phyloP scores from a whole-genome alignment of 2,329 filamentous ascomycete genomes.

The Cryphonectria japonica region DNA sequence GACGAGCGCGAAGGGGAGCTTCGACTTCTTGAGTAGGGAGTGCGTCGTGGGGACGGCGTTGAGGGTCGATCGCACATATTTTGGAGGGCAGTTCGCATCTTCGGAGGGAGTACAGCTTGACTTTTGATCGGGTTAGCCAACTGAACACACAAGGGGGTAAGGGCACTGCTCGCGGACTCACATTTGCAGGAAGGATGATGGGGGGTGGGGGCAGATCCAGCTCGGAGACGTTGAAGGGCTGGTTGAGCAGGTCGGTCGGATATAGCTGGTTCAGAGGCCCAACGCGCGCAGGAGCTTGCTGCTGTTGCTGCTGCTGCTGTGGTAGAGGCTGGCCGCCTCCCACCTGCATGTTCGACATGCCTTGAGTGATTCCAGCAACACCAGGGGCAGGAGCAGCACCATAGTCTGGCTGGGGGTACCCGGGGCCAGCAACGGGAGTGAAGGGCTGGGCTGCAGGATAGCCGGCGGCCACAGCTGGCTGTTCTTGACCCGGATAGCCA shows the following conservation, averaged over 20 bases:
- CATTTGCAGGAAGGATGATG: slow-evolving; percentile 88
- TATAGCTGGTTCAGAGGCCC: slow-evolving; percentile 82
- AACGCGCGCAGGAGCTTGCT: slow-evolving; percentile 50
- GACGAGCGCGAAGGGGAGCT: slow-evolving; percentile 90
- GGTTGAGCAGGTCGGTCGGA: slow-evolving; percentile 86
- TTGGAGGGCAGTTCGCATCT: slow-evolving; percentile 86
- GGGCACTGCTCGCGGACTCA: slow-evolving; percentile 52
- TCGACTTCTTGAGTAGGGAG: slow-evolving; percentile 94
- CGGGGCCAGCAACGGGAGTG: slow-evolving; percentile 62
- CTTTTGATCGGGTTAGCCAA: slow-evolving; percentile 48
- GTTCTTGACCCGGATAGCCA: slow-evolving; percentile 59
- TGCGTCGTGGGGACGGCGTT: slow-evolving; percentile 93
- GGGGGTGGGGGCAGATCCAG: slow-evolving; percentile 89
- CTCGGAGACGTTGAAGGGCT: slow-evolving; percentile 93
- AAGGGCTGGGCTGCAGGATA: slow-evolving; percentile 52
- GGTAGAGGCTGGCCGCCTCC: slow-evolving; percentile 60
- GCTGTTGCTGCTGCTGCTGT: slow-evolving; percentile 45
- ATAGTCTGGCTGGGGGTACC: slow-evolving; percentile 61
- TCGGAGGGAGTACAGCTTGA: slow-evolving; percentile 90
- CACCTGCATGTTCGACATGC: slow-evolving; percentile 85
- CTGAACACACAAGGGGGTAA: not conserved
- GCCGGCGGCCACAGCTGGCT: slow-evolving; percentile 43
- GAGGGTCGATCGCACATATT: slow-evolving; percentile 93
- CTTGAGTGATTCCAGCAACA: slow-evolving; percentile 76
- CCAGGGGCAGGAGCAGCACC: slow-evolving; percentile 39